Percentiles rank a stretch among this genome's conserved stretches.
phyloP scores from a whole-genome alignment of 441 rosid genomes.

The Bruguiera hainesii region DNA sequence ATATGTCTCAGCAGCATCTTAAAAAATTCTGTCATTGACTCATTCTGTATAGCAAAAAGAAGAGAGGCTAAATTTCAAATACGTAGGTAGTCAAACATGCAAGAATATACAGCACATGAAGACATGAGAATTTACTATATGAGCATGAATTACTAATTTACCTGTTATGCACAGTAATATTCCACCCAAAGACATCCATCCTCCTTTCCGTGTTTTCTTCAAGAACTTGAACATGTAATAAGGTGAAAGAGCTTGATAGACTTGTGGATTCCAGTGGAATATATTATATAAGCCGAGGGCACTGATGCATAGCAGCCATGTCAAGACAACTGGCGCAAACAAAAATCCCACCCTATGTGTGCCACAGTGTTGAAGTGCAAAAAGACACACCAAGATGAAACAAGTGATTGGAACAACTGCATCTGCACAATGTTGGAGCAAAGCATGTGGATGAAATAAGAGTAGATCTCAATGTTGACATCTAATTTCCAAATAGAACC shows the following conservation, averaged over 20 bases:
- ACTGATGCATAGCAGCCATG: slow-evolving; percentile 88
- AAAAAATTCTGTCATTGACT: not conserved
- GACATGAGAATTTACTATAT: slow-evolving; percentile 1
- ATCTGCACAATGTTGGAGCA: slow-evolving; percentile 45
- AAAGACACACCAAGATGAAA: slow-evolving; percentile 87
- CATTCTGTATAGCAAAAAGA: not conserved
- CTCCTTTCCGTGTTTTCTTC: slow-evolving; percentile 80
- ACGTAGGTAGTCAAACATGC: not conserved
- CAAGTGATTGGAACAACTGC: slow-evolving; percentile 89
- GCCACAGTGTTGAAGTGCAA: slow-evolving; percentile 95
- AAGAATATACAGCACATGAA: not conserved
- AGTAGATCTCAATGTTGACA: not conserved
- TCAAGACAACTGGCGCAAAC: slow-evolving; percentile 79
- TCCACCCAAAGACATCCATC: slow-evolving; percentile 99
- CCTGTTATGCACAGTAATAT: slow-evolving; percentile 95
- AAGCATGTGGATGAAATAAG: slow-evolving; percentile 2
- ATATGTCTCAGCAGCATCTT: not conserved
- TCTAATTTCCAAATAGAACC: not conserved
- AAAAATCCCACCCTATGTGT: slow-evolving; percentile 86
- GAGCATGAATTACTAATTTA: slow-evolving; percentile 21
- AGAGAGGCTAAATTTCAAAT: slow-evolving; percentile 6
- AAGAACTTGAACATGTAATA: slow-evolving; percentile 95
- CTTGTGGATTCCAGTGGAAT: slow-evolving; percentile 74
- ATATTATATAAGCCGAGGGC: slow-evolving; percentile 89
- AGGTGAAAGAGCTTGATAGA: slow-evolving; percentile 91